These are phyloP conservation scores for Hypoxylon sp. DNA, from an alignment of 2,329 filamentous ascomycete genomes.

Conservation along the genomic window DNA sequence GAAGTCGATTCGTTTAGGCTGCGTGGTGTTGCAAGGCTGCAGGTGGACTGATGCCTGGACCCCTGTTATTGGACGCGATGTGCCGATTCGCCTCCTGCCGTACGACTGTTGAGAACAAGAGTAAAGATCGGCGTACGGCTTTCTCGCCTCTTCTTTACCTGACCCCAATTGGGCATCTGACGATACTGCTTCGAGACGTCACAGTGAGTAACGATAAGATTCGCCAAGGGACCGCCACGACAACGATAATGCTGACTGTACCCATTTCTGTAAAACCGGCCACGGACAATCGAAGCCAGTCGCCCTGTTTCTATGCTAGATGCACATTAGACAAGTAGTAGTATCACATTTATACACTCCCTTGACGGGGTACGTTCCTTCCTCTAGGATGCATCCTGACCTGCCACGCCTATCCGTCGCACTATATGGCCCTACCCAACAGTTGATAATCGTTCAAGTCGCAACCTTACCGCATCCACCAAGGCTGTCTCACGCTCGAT, in stretches of 20 bases:
- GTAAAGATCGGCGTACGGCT: constrained; percentile 33
- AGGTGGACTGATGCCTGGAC: constrained; percentile 33
- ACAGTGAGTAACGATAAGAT: constrained; percentile 42
- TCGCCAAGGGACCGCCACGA: constrained; percentile 40
- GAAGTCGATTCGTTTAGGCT: constrained; percentile 29
- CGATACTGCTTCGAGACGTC: constrained; percentile 40
- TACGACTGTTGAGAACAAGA: constrained; percentile 30
- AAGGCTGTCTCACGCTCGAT: constrained; percentile 75
- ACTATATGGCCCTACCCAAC: constrained; percentile 40
- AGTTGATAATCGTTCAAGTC: constrained; percentile 68
- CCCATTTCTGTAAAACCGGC: constrained; percentile 31
- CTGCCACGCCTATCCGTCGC: constrained; percentile 24
- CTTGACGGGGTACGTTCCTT: constrained; percentile 32
- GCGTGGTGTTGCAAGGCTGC: constrained; percentile 39
- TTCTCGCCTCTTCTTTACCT: constrained; percentile 31
- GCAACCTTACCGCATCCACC: constrained; percentile 73
- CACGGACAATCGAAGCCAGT: constrained; percentile 36
- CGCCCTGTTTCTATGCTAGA: constrained; percentile 36
- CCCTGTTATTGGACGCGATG: constrained; percentile 34
- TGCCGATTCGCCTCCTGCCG: constrained; percentile 39
- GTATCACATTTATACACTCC: constrained; percentile 40
- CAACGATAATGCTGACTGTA: constrained; percentile 41
- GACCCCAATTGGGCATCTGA: constrained; percentile 35
- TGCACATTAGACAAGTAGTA: constrained; percentile 37
- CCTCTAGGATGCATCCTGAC: constrained; percentile 25